Percentiles rank a stretch among this genome's conserved stretches.
Evolutionary conservation across 2,329 filamentous ascomycete genomes (phyloP).

Genomic region (Zymoseptoria passerinii): DNA sequence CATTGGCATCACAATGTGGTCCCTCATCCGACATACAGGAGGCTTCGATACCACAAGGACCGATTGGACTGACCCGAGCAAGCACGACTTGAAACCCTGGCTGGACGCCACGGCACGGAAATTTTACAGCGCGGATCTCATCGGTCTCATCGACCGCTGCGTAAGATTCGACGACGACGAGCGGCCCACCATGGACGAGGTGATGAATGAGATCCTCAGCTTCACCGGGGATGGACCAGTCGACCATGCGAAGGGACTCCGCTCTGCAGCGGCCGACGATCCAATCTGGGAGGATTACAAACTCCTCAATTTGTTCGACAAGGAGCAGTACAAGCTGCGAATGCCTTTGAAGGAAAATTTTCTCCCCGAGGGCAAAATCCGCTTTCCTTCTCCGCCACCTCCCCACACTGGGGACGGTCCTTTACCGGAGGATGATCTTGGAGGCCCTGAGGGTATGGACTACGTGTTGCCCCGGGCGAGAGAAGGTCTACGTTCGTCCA

Average conservation of each 20-base stretch:
- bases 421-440: background rate
- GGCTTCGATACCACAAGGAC: background rate
- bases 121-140: conserved; percentile 1
- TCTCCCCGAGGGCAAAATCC: background rate
- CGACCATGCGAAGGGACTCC: background rate
- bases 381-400: background rate
- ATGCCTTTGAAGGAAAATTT: background rate
- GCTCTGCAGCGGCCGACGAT: background rate
- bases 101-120: conserved; percentile 2
- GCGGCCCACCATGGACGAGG: conserved; percentile 1
- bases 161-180: conserved; percentile 1
- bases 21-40: background rate
- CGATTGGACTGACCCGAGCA: background rate
- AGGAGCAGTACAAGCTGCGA: background rate
- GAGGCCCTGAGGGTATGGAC: background rate
- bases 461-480: background rate
- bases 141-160: conserved; percentile 1
- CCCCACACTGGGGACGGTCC: background rate
- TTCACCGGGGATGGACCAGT: background rate
- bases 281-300: background rate
- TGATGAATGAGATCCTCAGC: background rate
- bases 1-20: background rate
- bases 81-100: background rate
- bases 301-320: background rate
- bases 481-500: background rate